A percentile compares a stretch with the other conserved stretches of the same genome.
phyloP scores from a whole-genome alignment of 768 basidiomycete species.

The Boletus fagicola region DNA sequence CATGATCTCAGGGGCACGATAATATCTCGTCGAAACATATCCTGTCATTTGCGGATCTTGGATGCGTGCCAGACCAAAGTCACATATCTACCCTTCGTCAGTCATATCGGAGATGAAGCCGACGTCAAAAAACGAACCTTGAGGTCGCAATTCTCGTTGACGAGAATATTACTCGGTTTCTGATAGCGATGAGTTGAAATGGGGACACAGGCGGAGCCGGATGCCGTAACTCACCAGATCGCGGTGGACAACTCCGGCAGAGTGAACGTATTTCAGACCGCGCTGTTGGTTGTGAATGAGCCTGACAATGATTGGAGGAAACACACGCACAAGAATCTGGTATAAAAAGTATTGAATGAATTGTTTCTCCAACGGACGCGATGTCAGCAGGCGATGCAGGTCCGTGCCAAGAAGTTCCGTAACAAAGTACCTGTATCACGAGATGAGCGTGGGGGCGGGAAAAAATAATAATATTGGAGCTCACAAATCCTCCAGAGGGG shows the following conservation, averaged over 20 bases:
- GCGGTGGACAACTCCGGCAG: constrained; percentile 97
- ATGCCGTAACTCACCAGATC: constrained; percentile 64
- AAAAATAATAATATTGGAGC: constrained; percentile 27
- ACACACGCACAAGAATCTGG: constrained; percentile 81
- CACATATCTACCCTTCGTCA: constrained; percentile 72
- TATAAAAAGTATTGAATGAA: constrained; percentile 99
- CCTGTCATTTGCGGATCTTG: constrained; percentile 99
- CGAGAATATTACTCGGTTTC: constrained; percentile 99
- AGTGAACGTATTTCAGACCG: constrained; percentile 98
- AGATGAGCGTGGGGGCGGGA: neutral
- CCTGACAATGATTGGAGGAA: neutral
- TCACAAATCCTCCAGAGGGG: constrained; percentile 96
- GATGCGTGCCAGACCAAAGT: constrained; percentile 97
- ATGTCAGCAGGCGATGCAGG: constrained; percentile 94
- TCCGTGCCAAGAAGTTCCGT: constrained; percentile 98
- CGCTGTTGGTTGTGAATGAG: constrained; percentile 50
- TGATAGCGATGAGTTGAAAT: constrained; percentile 27
- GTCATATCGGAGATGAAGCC: neutral
- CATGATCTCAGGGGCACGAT: constrained; percentile 99
- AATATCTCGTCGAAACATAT: constrained; percentile 98
- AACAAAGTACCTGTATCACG: constrained; percentile 82
- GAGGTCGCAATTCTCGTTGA: constrained; percentile 99
- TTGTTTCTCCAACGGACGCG: constrained; percentile 96
- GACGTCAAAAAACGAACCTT: constrained; percentile 55
- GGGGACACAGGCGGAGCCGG: neutral